A percentile compares a stretch with the other conserved stretches of the same genome.
Conservation (phyloP, 768 basidiomycete species). For the Mrakia blollopis region DNA sequence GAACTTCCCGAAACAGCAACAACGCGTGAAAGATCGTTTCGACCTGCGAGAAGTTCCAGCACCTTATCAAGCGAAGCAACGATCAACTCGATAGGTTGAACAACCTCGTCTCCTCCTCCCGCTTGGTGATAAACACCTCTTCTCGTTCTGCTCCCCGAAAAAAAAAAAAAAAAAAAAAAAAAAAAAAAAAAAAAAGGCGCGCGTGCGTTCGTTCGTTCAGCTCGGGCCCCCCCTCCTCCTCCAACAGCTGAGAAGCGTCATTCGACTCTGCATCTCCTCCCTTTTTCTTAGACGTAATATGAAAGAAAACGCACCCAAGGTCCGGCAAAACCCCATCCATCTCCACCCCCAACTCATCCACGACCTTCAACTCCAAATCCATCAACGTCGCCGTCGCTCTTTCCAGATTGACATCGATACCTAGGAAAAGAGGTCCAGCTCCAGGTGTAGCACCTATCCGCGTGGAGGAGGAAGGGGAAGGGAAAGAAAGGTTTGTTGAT, state of each 20-base stretch:
- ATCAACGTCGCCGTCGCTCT: constrained; percentile 76
- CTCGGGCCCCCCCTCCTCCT: background rate
- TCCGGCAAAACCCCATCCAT: constrained; percentile 74
- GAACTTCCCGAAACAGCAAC: constrained; percentile 73
- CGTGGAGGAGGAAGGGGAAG: background rate
- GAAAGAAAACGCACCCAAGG: constrained; percentile 62
- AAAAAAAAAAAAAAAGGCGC: background rate
- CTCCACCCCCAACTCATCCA: constrained; percentile 75
- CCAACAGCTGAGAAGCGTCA: no score
- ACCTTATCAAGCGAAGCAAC: constrained; percentile 73
- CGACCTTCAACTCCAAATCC: constrained; percentile 73
- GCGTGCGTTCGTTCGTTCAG: no score
- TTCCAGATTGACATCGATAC: constrained; percentile 78
- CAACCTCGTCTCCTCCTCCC: constrained; percentile 80
- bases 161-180: background rate
- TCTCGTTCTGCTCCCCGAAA: constrained; percentile 58
- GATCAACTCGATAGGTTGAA: constrained; percentile 87
- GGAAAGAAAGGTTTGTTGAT: background rate
- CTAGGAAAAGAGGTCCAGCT: constrained; percentile 54
- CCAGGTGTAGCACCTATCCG: background rate
- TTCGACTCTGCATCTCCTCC: no score
- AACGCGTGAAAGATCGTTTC: constrained; percentile 65
- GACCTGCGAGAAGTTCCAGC: constrained; percentile 47
- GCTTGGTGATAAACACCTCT: constrained; percentile 82
- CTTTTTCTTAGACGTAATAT: background rate